Evolutionary conservation across 2,329 filamentous ascomycete genomes (phyloP).

Genomic region (Apiospora saccharicola): DNA sequence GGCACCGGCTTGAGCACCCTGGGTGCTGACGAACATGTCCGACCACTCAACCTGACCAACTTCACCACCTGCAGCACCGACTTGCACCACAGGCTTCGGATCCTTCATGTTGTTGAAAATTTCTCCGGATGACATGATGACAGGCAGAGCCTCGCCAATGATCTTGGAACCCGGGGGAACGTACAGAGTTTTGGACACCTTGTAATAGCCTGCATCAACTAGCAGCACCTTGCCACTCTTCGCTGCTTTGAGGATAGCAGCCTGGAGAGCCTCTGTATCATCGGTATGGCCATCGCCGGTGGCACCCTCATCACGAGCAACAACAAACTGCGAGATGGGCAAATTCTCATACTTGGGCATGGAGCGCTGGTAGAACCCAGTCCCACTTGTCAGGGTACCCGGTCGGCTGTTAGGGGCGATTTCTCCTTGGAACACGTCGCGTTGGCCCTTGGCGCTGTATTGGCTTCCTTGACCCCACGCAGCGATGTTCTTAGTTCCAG

Average conservation of each 20-base stretch:
- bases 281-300: slow-evolving; percentile 78
- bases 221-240: slow-evolving; percentile 62
- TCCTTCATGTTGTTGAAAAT: slow-evolving; percentile 57
- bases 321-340: slow-evolving; percentile 67
- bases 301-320: slow-evolving; percentile 71
- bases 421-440: slow-evolving; percentile 56
- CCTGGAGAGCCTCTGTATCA: slow-evolving; percentile 75
- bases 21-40: slow-evolving; percentile 68
- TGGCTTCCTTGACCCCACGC: slow-evolving; percentile 72
- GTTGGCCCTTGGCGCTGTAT: slow-evolving; percentile 58
- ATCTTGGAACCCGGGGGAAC: slow-evolving; percentile 61
- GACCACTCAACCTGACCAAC: slow-evolving; percentile 67
- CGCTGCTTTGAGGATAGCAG: slow-evolving; percentile 64
- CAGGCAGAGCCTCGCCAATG: slow-evolving; percentile 64
- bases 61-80: slow-evolving; percentile 62
- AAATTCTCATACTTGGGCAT: slow-evolving; percentile 77
- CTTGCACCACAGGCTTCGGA: slow-evolving; percentile 64
- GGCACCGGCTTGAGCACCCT: slow-evolving; percentile 65
- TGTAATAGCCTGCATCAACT: slow-evolving; percentile 68
- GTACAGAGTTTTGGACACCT: slow-evolving; percentile 61
- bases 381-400: slow-evolving; percentile 59
- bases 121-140: slow-evolving; percentile 59
- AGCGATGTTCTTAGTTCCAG: slow-evolving; percentile 52
- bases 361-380: slow-evolving; percentile 72
- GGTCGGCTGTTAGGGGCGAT: slow-evolving; percentile 56